These are phyloP conservation scores for Pseudohyphozyma bogoriensis DNA, from an alignment of 768 basidiomycete species.

Conservation along the genomic window DNA sequence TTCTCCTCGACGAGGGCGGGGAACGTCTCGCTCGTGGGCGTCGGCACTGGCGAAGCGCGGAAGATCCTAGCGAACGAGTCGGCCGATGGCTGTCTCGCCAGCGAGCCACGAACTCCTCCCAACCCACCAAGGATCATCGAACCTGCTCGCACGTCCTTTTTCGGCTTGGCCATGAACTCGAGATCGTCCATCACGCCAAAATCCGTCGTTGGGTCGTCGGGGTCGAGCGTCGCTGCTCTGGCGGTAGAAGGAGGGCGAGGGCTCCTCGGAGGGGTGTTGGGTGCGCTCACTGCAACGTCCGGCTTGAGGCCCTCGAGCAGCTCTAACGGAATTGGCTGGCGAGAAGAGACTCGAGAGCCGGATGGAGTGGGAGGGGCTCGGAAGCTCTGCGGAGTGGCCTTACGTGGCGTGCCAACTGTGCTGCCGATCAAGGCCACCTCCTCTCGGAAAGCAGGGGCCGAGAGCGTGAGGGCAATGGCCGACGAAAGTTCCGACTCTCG, in stretches of 20 bases:
- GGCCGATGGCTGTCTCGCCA: conserved; percentile 11
- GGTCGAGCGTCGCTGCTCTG: background rate
- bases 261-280: background rate
- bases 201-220: conserved; percentile 4
- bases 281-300: background rate
- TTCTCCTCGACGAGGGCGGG: background rate
- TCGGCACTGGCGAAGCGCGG: background rate
- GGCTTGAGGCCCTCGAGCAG: background rate
- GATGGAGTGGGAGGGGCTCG: background rate
- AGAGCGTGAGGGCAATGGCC: conserved; percentile 20
- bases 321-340: conserved; percentile 1
- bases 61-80: background rate
- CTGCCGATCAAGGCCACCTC: too few relatives aligned
- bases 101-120: conserved; percentile 4
- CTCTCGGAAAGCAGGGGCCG: conserved; percentile 8
- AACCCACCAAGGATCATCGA: conserved; percentile 11
- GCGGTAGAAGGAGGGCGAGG: background rate
- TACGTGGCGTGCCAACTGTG: background rate
- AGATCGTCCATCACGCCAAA: background rate
- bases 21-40: background rate
- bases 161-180: conserved; percentile 6
- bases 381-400: conserved; percentile 2
- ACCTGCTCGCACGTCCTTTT: conserved; percentile 1
- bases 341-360: background rate
- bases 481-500: conserved; percentile 13